Percentiles rank a stretch among this genome's conserved stretches.
phyloP scores from a whole-genome alignment of 177 flowering plant species.

The Tripterygium wilfordii region DNA sequence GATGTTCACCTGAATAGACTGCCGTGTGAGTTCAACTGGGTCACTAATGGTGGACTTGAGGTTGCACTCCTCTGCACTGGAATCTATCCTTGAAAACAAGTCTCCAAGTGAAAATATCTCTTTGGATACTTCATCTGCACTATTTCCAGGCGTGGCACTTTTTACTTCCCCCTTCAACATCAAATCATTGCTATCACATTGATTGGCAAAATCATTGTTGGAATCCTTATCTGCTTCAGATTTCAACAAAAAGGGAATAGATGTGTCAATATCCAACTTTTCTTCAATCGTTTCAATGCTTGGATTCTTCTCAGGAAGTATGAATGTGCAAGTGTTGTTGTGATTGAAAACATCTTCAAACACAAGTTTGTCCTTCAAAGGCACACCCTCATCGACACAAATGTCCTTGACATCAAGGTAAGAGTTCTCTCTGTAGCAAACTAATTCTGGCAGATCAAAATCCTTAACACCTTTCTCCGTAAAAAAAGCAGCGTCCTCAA shows the following conservation, averaged over 20 bases:
- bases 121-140: conserved; percentile 3
- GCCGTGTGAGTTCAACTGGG: conserved; percentile 14
- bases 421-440: conserved; percentile 48
- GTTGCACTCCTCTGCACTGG: conserved; percentile 1
- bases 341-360: conserved; percentile 20
- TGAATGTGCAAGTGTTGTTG: conserved; percentile 2
- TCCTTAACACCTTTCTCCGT: conserved; percentile 45
- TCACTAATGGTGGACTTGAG: conserved; percentile 9
- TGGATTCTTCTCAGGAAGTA: conserved; percentile 17
- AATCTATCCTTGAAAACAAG: conserved; percentile 7
- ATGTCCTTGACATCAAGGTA: conserved; percentile 66
- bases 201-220: not conserved
- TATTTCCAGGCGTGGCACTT: conserved; percentile 8
- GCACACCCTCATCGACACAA: conserved; percentile 70
- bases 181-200: conserved; percentile 13
- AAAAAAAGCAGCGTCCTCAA: conserved; percentile 28
- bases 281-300: conserved; percentile 11
- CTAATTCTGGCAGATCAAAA: conserved; percentile 47
- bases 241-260: conserved; percentile 12
- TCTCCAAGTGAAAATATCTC: conserved; percentile 22
- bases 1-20: conserved; percentile 28
- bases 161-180: conserved; percentile 10
- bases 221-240: conserved; percentile 11
- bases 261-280: conserved; percentile 5
- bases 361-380: conserved; percentile 31